These are phyloP conservation scores for Vaccinium vitisidaea DNA, from an alignment of 148 eudicot species.

Conservation along the genomic window DNA sequence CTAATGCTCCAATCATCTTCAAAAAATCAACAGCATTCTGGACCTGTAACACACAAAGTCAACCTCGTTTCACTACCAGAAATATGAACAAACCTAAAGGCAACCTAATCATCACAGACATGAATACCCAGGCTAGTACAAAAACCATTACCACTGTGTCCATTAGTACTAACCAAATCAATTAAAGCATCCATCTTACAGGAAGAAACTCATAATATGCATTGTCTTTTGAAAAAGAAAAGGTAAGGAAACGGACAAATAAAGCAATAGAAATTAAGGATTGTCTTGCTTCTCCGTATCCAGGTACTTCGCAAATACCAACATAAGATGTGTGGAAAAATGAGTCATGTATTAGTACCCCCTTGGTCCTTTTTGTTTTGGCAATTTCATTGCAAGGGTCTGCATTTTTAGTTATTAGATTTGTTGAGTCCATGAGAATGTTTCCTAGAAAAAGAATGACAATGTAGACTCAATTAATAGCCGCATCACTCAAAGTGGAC, in stretches of 20 bases:
- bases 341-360: no score
- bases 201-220: background rate
- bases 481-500: background rate
- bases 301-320: no score
- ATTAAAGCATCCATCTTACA: background rate
- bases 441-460: background rate
- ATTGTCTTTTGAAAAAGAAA: background rate
- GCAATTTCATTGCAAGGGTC: background rate
- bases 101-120: background rate
- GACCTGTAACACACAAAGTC: conserved; percentile 47
- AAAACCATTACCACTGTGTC: background rate
- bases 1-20: conserved; percentile 92
- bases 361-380: no score
- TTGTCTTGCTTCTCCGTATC: no score
- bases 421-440: background rate
- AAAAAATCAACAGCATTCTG: conserved; percentile 94
- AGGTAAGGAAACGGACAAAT: background rate
- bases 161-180: background rate
- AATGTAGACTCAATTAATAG: background rate
- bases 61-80: background rate
- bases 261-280: background rate
- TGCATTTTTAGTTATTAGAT: background rate
- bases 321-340: no score
- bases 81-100: conserved; percentile 1
- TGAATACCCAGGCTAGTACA: background rate